Percentiles rank a stretch among this genome's conserved stretches.
phyloP scores from a whole-genome alignment of 495 filamentous ascomycete species.

The Polyplosphaeria fusca region DNA sequence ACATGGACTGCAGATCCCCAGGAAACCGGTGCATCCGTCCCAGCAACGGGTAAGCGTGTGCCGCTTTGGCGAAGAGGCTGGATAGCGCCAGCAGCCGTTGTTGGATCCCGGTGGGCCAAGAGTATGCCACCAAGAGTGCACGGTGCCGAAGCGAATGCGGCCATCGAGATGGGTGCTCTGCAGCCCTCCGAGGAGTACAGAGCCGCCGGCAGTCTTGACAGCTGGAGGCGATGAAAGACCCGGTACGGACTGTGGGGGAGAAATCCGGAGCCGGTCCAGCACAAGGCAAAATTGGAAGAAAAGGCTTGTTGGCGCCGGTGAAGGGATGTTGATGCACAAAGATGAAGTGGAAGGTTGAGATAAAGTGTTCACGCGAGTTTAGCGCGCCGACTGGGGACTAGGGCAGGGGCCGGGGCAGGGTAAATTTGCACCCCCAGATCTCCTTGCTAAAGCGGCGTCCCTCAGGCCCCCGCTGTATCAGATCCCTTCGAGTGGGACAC shows the following conservation, averaged over 20 bases:
- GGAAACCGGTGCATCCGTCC: conserved; percentile 12
- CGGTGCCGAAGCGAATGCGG: no score
- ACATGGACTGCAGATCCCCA: conserved; percentile 6
- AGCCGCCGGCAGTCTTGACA: conserved; percentile 14
- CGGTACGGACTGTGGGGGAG: conserved; percentile 11
- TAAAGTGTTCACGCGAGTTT: conserved; percentile 33
- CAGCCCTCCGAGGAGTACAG: conserved; percentile 2
- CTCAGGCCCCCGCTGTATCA: neutral
- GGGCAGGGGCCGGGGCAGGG: conserved; percentile 6
- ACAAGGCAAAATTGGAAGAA: neutral
- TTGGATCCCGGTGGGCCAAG: conserved; percentile 2
- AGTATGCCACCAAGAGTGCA: no score
- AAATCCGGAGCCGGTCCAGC: conserved; percentile 1
- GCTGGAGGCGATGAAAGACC: neutral
- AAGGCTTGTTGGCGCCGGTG: conserved; percentile 1
- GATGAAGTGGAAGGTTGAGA: conserved; percentile 31
- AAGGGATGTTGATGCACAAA: conserved; percentile 10
- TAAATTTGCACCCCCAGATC: conserved; percentile 2
- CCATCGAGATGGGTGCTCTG: conserved; percentile 5
- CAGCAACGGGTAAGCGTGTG: conserved; percentile 17
- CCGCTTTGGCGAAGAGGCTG: neutral
- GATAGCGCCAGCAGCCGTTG: neutral
- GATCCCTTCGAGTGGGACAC: no score
- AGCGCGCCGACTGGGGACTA: conserved; percentile 23
- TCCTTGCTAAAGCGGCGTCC: conserved; percentile 20